Conservation (phyloP, 2,329 filamentous ascomycete genomes). For the Ascocoryne sarcoides region DNA sequence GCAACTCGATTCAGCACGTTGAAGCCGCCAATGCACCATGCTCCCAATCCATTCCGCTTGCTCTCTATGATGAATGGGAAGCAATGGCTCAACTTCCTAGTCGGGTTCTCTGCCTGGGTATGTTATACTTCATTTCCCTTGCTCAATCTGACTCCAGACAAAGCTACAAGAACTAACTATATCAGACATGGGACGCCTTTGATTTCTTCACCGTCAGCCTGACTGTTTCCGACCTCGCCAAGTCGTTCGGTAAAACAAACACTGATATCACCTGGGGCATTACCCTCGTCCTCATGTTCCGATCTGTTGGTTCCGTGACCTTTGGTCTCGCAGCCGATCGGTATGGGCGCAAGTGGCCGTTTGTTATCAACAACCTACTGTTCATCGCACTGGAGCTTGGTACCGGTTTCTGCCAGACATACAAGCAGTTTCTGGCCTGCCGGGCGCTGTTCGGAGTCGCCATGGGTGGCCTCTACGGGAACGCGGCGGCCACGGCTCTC, state of each 20-base stretch:
- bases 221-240: slow-evolving; percentile 62
- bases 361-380: slow-evolving; percentile 65
- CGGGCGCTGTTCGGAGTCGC: slow-evolving; percentile 69
- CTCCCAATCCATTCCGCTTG: slow-evolving; percentile 63
- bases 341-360: slow-evolving; percentile 75
- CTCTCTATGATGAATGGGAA: slow-evolving; percentile 52
- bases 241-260: slow-evolving; percentile 49
- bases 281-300: slow-evolving; percentile 64
- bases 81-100: slow-evolving; percentile 69
- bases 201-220: slow-evolving; percentile 77
- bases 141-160: slow-evolving; percentile 1
- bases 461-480: slow-evolving; percentile 76
- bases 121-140: slow-evolving; percentile 4
- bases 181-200: slow-evolving; percentile 63
- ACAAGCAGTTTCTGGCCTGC: slow-evolving; percentile 59
- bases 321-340: slow-evolving; percentile 74
- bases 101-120: slow-evolving; percentile 64
- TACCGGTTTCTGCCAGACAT: slow-evolving; percentile 68
- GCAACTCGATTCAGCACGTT: slow-evolving; percentile 45
- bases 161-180: slow-evolving; percentile 1
- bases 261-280: slow-evolving; percentile 67
- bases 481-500: slow-evolving; percentile 68
- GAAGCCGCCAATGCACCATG: slow-evolving; percentile 50
- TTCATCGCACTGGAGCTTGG: slow-evolving; percentile 62
- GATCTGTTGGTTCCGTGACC: slow-evolving; percentile 64